These are phyloP conservation scores for Albophoma yamanashiensis DNA, from an alignment of 2,329 filamentous ascomycete species.

Conservation along the genomic window DNA sequence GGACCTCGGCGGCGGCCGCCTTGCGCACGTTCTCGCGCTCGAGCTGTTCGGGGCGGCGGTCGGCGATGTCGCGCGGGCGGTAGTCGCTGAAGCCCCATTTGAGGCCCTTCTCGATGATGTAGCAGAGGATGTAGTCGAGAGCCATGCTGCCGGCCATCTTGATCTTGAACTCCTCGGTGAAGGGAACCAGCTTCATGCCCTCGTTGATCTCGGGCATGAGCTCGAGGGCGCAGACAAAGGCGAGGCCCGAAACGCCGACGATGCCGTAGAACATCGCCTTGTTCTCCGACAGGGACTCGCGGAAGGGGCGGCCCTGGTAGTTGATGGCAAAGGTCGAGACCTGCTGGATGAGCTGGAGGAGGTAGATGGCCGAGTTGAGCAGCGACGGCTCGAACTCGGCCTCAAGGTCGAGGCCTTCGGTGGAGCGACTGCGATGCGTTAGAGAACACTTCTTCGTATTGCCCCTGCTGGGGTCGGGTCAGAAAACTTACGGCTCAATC, in stretches of 20 bases:
- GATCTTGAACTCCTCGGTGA: conserved; percentile 77
- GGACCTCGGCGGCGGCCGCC: conserved; percentile 39
- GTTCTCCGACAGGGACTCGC: conserved; percentile 91
- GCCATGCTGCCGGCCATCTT: conserved; percentile 81
- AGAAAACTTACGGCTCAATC: conserved; percentile 65
- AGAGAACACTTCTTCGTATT: not conserved
- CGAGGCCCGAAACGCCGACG: conserved; percentile 76
- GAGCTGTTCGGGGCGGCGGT: conserved; percentile 77
- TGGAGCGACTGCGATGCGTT: conserved; percentile 27
- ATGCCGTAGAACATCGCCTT: conserved; percentile 98
- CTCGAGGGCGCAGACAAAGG: conserved; percentile 90
- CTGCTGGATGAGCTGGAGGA: conserved; percentile 95
- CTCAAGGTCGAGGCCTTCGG: conserved; percentile 69
- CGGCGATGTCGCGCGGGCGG: conserved; percentile 85
- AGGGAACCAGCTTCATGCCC: conserved; percentile 85
- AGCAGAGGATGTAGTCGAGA: conserved; percentile 79
- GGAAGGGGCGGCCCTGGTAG: conserved; percentile 97
- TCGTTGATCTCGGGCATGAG: conserved; percentile 93
- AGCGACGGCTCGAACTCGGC: conserved; percentile 89
- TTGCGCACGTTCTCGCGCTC: conserved; percentile 63
- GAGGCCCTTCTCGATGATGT: conserved; percentile 72
- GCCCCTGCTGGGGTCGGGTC: too few relatives aligned
- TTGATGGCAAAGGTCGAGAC: conserved; percentile 99
- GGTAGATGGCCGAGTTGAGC: conserved; percentile 93
- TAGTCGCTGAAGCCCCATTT: conserved; percentile 86